Base-by-base conservation (phyloP, 306 rosid species). In the Psophocarpus tetragonolobus region DNA sequence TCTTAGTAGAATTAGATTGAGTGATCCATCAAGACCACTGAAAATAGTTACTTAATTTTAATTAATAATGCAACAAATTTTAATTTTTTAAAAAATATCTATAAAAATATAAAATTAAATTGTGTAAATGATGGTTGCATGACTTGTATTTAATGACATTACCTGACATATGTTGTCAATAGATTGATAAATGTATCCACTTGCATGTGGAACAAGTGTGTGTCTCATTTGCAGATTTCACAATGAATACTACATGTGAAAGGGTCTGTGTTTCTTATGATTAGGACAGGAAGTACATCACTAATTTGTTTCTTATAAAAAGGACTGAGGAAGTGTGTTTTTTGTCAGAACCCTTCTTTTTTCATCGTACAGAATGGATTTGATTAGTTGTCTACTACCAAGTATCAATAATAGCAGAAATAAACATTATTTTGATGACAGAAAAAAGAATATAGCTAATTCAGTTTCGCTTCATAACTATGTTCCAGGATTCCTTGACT, bases 401-500 rank as follows among this genome's bases (percentile, higher is more conserved):
- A 13, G 15, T 11, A 26, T 56, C 35, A 12, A 56, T 26, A 23
- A 56, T 32, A 62, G 45, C 17, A n/a, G 45, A 17, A 60, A 27
- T 61, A 30, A 14, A 15, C 8, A 30, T 20, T 61, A 60, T 29
- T 30, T 30, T 61, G 13, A 30, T 61, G 39, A 60, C 67, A 60
- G 41, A 60, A 11, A 29, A 54, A 21, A 54, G 4, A 58, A 8
- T 7, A 53, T 14, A 58, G 15, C 36, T 60, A 60, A 61, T 30
- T 30, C 41, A 26, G 18, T 32, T n/a, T 62, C 12, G 29, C 68
- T 82, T 71, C 50, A 6, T 71, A 48, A 77, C 82, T 74, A 32
- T 42, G 56, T 78, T n/a, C 69, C 85, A 95, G 99, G 96, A 91
- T 84, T 95, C 99, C 70, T 80, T 95, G 86, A 92, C 85, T 82